Conservation (phyloP, 495 filamentous ascomycete genomes). For the Hyaloscypha bicolor region DNA sequence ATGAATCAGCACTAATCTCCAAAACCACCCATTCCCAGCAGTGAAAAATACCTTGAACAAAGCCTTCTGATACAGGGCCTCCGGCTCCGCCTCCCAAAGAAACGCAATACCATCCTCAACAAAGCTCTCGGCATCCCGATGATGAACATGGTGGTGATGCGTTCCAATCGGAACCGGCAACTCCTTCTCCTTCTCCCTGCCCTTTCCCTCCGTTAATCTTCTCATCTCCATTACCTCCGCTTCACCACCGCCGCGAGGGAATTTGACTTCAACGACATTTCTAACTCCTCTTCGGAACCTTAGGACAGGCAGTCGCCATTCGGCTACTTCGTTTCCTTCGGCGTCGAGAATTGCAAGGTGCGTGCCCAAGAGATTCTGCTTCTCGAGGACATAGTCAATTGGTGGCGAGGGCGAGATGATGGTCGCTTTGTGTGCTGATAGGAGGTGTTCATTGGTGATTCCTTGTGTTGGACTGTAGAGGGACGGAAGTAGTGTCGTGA, state of each 20-base stretch:
- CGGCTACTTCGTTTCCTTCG: slow-evolving; percentile 9
- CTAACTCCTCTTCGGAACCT: background rate
- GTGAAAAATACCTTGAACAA: slow-evolving; percentile 11
- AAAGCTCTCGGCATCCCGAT: background rate
- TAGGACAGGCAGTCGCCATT: slow-evolving; percentile 11
- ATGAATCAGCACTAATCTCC: background rate
- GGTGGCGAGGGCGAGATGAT: slow-evolving; percentile 6
- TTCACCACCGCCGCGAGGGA: background rate
- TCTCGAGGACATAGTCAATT: slow-evolving; percentile 6
- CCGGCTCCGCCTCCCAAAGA: slow-evolving; percentile 11
- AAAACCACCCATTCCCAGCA: background rate
- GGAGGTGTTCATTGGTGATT: slow-evolving; percentile 8
- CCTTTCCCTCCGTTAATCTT: background rate
- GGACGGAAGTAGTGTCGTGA: background rate
- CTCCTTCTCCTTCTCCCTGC: background rate
- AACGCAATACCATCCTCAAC: slow-evolving; percentile 12
- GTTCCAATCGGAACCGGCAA: background rate
- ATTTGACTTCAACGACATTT: background rate
- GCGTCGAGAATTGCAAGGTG: slow-evolving; percentile 13
- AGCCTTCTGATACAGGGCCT: background rate
- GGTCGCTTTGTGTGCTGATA: slow-evolving; percentile 10
- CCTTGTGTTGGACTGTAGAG: slow-evolving; percentile 3
- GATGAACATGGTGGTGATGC: background rate
- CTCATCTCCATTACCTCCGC: slow-evolving; percentile 1
- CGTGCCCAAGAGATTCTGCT: slow-evolving; percentile 11